Evolutionary conservation across 164 flowering plant species (phyloP).

Genomic region (Protea cynaroides): DNA sequence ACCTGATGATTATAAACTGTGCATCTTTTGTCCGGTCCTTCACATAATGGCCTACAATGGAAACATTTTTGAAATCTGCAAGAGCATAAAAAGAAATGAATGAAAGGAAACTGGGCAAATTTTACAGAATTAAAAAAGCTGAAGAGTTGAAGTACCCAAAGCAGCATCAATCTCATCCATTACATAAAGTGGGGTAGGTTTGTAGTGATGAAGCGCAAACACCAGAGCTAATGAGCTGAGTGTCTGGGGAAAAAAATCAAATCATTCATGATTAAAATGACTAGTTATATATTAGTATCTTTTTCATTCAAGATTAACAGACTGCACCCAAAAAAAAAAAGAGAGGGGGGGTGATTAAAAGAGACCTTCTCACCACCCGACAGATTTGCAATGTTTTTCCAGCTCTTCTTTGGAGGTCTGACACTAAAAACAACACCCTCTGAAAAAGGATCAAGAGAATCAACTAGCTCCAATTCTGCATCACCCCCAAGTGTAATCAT

Average conservation of each 20-base stretch:
- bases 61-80: constrained; percentile 95
- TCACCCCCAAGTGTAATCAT: constrained; percentile 99
- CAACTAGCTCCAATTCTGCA: constrained; percentile 97
- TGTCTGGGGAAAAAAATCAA: constrained; percentile 50
- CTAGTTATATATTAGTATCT: neutral
- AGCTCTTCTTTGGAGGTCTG: constrained; percentile 98
- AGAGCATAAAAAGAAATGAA: constrained; percentile 5
- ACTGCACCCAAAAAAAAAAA: no score
- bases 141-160: constrained; percentile 45
- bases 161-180: constrained; percentile 99
- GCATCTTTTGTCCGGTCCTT: constrained; percentile 98
- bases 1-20: constrained; percentile 95
- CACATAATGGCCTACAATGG: constrained; percentile 97
- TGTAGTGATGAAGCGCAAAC: constrained; percentile 98
- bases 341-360: no score
- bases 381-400: constrained; percentile 96
- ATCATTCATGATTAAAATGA: neutral
- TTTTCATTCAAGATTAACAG: neutral
- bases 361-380: constrained; percentile 99
- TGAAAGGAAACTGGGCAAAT: neutral
- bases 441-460: constrained; percentile 97
- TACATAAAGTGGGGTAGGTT: constrained; percentile 97
- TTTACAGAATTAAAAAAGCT: neutral
- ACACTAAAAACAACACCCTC: constrained; percentile 99
- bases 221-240: constrained; percentile 96